Conservation (phyloP, 805 yeast genomes). For the Saccharomycopsis capsularis region DNA sequence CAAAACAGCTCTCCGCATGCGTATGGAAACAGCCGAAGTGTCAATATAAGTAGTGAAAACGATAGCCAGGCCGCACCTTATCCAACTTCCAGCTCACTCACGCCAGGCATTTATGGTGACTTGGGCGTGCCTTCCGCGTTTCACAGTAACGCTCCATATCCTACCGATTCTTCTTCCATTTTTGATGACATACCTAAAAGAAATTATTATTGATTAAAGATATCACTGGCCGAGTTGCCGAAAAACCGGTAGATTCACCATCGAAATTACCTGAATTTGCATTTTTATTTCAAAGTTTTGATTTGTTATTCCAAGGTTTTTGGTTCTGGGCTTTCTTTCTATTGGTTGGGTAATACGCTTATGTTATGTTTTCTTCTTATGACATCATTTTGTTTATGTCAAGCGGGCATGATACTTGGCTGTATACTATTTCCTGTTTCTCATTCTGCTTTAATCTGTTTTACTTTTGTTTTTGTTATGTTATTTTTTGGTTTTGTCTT, state of each 20-base stretch:
- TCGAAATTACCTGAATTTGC: too few species aligned
- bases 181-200: not conserved
- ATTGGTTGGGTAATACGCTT: not conserved
- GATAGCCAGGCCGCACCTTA: not conserved
- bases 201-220: not conserved
- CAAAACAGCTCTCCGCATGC: not conserved
- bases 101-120: not conserved
- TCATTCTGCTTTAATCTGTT: too few species aligned
- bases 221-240: not conserved
- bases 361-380: not conserved
- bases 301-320: not conserved
- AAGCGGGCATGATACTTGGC: too few species aligned
- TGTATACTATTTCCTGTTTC: too few species aligned
- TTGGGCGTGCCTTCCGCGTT: not conserved
- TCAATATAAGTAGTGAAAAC: not conserved
- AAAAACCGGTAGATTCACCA: too few species aligned
- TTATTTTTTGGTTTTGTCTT: too few species aligned
- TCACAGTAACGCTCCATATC: conserved; percentile 1
- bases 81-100: not conserved
- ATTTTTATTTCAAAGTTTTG: too few species aligned
- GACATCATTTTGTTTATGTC: not conserved
- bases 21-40: not conserved
- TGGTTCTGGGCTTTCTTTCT: not conserved
- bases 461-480: too few species aligned
- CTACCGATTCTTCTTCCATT: conserved; percentile 2